A percentile compares a stretch with the other conserved stretches of the same genome.
Evolutionary conservation across 164 flowering plant genomes (phyloP).

Genomic region (Akebia trifoliata): DNA sequence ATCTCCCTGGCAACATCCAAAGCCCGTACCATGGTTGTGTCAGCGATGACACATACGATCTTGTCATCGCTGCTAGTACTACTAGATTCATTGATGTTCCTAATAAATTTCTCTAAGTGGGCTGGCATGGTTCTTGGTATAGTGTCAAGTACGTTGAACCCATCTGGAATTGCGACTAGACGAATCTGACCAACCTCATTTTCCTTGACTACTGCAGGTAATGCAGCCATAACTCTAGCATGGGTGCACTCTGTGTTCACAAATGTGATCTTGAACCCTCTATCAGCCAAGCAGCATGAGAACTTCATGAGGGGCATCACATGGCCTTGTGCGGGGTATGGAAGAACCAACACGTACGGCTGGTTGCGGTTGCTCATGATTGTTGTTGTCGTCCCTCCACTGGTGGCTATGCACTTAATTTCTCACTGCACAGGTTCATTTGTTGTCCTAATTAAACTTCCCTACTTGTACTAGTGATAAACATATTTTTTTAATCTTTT

Average conservation of each 20-base stretch:
- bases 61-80: background rate
- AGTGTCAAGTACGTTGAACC: background rate
- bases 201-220: background rate
- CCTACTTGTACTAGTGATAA: too few relatives aligned
- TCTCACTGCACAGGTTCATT: too few relatives aligned
- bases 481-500: too few relatives aligned
- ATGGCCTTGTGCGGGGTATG: conserved; percentile 21
- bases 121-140: background rate
- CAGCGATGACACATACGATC: conserved; percentile 17
- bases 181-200: background rate
- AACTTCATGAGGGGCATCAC: conserved; percentile 29
- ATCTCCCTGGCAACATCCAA: conserved; percentile 14
- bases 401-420: too few relatives aligned
- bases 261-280: conserved; percentile 27
- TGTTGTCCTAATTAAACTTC: too few relatives aligned
- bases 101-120: conserved; percentile 13
- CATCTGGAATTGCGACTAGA: conserved; percentile 19
- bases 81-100: conserved; percentile 3
- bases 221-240: conserved; percentile 4
- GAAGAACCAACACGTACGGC: background rate
- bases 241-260: conserved; percentile 25
- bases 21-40: conserved; percentile 4
- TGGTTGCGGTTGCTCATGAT: background rate
- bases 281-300: conserved; percentile 18
- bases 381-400: too few relatives aligned